Conservation (phyloP, 1,284 basidiomycete genomes). For the Apiotrichum veenhuisii region DNA sequence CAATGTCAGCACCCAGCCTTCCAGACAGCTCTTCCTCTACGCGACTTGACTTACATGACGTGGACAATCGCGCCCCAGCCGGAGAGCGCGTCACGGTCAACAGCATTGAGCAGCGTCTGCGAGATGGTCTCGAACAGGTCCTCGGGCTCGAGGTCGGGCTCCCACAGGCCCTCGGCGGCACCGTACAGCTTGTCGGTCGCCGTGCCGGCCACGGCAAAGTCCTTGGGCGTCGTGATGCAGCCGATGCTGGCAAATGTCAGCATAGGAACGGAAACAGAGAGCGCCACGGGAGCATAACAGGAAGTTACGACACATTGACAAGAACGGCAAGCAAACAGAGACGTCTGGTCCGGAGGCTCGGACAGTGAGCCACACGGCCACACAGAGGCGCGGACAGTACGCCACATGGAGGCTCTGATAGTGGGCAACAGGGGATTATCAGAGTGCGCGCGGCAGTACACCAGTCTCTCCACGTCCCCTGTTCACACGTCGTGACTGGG, state of each 20-base stretch:
- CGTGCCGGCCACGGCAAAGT: slow-evolving; percentile 95
- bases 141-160: slow-evolving; percentile 86
- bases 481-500: too few relatives aligned
- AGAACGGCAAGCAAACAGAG: too few relatives aligned
- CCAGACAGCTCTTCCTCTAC: neutral
- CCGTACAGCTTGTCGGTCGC: slow-evolving; percentile 92
- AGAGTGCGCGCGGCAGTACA: too few relatives aligned
- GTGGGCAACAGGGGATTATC: too few relatives aligned
- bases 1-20: slow-evolving; percentile 2
- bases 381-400: too few relatives aligned
- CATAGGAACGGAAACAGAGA: too few relatives aligned
- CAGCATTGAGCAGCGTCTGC: slow-evolving; percentile 90
- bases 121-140: slow-evolving; percentile 98
- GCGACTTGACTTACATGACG: slow-evolving; percentile 86
- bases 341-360: too few relatives aligned
- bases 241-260: slow-evolving; percentile 61
- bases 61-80: slow-evolving; percentile 97
- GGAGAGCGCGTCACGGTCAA: slow-evolving; percentile 93
- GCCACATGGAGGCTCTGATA: too few relatives aligned
- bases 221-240: slow-evolving; percentile 61
- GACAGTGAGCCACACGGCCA: too few relatives aligned
- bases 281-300: too few relatives aligned
- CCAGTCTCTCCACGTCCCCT: too few relatives aligned
- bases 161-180: slow-evolving; percentile 98
- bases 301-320: too few relatives aligned